Percentiles rank a stretch among this genome's conserved stretches.
phyloP scores from a whole-genome alignment of 116 monocot species.

The Iris pallida region DNA sequence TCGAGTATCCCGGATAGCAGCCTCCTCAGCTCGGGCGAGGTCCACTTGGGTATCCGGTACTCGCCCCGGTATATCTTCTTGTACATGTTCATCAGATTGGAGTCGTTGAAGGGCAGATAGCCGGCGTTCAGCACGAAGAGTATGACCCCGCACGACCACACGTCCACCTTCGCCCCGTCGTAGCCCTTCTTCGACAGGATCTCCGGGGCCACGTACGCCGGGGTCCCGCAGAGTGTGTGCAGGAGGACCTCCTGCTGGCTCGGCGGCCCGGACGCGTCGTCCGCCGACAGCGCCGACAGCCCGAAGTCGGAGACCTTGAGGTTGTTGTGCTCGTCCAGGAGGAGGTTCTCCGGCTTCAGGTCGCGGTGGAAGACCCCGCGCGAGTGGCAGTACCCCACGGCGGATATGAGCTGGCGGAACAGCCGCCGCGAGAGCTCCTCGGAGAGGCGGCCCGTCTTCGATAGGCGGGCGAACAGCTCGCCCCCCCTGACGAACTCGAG shows the following conservation, averaged over 20 bases:
- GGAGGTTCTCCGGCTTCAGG: constrained; percentile 53
- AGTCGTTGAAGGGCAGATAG: constrained; percentile 43
- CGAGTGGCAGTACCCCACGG: constrained; percentile 47
- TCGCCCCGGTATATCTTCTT: constrained; percentile 35
- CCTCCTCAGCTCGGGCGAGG: constrained; percentile 29
- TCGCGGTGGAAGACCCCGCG: constrained; percentile 63
- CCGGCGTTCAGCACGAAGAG: constrained; percentile 46
- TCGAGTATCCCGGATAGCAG: constrained; percentile 32
- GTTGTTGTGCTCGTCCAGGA: constrained; percentile 28
- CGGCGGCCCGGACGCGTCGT: constrained; percentile 33
- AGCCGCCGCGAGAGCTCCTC: constrained; percentile 37
- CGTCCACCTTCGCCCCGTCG: constrained; percentile 35
- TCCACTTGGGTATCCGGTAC: constrained; percentile 37
- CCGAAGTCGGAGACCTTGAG: constrained; percentile 44
- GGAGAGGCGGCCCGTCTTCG: constrained; percentile 25
- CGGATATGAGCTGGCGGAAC: constrained; percentile 54
- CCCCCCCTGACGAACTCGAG: constrained; percentile 43
- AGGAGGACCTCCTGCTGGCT: no score
- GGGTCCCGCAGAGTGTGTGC: constrained; percentile 30
- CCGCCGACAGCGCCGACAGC: constrained; percentile 18
- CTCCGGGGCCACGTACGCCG: constrained; percentile 57
- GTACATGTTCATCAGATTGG: constrained; percentile 40
- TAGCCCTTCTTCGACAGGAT: constrained; percentile 31
- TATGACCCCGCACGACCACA: constrained; percentile 51
- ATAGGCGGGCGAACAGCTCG: constrained; percentile 42